A percentile compares a stretch with the other conserved stretches of the same genome.
Conservation (phyloP, 495 filamentous ascomycete species). For the Hyphodiscus hymeniophilus region DNA sequence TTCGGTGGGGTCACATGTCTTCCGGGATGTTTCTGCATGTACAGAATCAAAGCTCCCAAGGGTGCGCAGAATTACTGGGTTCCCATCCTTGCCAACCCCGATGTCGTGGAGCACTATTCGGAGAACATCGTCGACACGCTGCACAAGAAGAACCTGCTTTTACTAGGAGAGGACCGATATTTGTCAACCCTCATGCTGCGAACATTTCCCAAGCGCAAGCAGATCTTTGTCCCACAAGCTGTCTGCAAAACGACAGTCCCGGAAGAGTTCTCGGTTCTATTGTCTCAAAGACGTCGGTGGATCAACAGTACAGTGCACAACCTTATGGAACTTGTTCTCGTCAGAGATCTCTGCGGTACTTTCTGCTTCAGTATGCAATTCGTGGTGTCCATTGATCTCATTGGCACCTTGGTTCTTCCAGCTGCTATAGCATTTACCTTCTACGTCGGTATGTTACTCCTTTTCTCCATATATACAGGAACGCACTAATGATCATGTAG, state of each 20-base stretch:
- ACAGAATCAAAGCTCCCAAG: constrained; percentile 98
- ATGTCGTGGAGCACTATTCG: constrained; percentile 98
- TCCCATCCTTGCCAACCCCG: constrained; percentile 94
- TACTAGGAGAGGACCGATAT: constrained; percentile 96
- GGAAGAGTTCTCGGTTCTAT: constrained; percentile 82
- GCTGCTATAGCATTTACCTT: constrained; percentile 96
- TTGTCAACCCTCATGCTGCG: constrained; percentile 95
- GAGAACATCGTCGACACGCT: constrained; percentile 99
- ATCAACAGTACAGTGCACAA: constrained; percentile 99
- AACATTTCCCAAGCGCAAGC: constrained; percentile 98
- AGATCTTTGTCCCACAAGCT: constrained; percentile 96
- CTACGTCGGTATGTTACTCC: constrained; percentile 68
- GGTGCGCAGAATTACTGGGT: constrained; percentile 99
- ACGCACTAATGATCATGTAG: constrained; percentile 32
- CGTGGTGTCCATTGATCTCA: constrained; percentile 89
- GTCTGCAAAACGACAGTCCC: constrained; percentile 98
- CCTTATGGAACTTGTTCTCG: constrained; percentile 91
- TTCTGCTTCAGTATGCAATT: constrained; percentile 99
- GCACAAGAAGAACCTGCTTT: constrained; percentile 94
- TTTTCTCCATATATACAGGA: background rate
- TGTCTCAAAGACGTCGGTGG: constrained; percentile 94
- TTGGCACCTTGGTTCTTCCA: constrained; percentile 89
- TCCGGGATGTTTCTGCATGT: constrained; percentile 99
- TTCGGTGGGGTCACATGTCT: constrained; percentile 99
- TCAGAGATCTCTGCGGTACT: constrained; percentile 93